A percentile compares a stretch with the other conserved stretches of the same genome.
phyloP scores from a whole-genome alignment of 2,329 filamentous ascomycete species.

The Xylaria sp. region DNA sequence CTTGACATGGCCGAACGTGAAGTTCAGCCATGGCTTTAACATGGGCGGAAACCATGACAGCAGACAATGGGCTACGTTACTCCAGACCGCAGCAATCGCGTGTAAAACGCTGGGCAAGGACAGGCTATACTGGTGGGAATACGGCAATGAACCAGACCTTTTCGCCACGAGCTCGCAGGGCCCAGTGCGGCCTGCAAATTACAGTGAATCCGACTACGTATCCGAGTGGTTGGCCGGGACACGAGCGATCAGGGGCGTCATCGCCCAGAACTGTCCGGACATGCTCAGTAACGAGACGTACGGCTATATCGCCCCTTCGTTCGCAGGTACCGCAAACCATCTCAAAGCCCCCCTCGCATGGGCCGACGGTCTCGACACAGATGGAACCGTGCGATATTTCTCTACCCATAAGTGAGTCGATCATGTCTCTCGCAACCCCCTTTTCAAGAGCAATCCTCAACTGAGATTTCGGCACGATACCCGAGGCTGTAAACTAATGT shows the following conservation, averaged over 20 bases:
- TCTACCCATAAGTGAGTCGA: conserved; percentile 68
- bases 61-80: conserved; percentile 61
- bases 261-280: conserved; percentile 63
- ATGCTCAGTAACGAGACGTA: conserved; percentile 55
- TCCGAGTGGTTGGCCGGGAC: conserved; percentile 68
- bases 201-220: conserved; percentile 67
- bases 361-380: conserved; percentile 62
- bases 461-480: neutral
- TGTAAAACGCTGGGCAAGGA: conserved; percentile 65
- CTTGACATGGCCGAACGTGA: conserved; percentile 63
- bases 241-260: conserved; percentile 57
- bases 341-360: conserved; percentile 63
- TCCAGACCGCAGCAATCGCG: conserved; percentile 65
- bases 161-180: conserved; percentile 64
- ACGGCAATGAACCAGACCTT: conserved; percentile 73
- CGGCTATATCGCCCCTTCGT: conserved; percentile 68
- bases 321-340: conserved; percentile 63
- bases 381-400: conserved; percentile 62
- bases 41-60: conserved; percentile 62
- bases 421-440: neutral
- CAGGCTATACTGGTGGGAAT: conserved; percentile 68
- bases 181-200: conserved; percentile 61
- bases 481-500: neutral
- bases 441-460: neutral
- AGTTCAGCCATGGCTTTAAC: conserved; percentile 72